Evolutionary conservation across 257 asterid species (phyloP).

Genomic region (Primulina tabacum): DNA sequence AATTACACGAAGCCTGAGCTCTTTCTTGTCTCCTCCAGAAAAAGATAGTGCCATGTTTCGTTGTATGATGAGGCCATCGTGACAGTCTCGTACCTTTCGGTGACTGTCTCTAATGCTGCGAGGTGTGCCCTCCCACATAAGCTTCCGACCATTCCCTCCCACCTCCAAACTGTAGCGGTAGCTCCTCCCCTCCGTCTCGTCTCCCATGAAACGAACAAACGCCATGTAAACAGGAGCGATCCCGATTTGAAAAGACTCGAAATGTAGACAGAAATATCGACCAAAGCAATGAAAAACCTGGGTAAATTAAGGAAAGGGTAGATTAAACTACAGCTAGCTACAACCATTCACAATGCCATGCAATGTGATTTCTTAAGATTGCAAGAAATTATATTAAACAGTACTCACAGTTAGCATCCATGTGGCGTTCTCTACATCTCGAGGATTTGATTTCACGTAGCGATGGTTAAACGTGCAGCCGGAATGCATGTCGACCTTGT

Average conservation of each 20-base stretch:
- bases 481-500: conserved; percentile 20
- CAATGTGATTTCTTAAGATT: too few species aligned
- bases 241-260: conserved; percentile 11
- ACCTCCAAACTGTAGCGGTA: conserved; percentile 20
- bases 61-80: conserved; percentile 14
- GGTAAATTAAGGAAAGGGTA: too few species aligned
- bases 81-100: conserved; percentile 21
- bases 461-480: not conserved
- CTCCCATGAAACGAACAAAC: conserved; percentile 11
- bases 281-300: conserved; percentile 25
- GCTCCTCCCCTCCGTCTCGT: conserved; percentile 4
- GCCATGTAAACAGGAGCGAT: conserved; percentile 14
- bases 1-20: conserved; percentile 6
- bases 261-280: conserved; percentile 19
- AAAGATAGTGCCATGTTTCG: conserved; percentile 14
- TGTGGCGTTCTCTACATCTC: not conserved
- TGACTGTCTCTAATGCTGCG: conserved; percentile 27
- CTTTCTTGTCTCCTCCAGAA: conserved; percentile 15
- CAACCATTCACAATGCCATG: too few species aligned
- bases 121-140: conserved; percentile 24
- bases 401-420: not conserved
- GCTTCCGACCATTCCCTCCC: conserved; percentile 25
- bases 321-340: too few species aligned
- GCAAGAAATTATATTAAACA: not conserved
- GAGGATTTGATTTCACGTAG: not conserved